These are phyloP conservation scores for Gynostemma pentaphyllum DNA, from an alignment of 306 rosid species.

Conservation along the genomic window DNA sequence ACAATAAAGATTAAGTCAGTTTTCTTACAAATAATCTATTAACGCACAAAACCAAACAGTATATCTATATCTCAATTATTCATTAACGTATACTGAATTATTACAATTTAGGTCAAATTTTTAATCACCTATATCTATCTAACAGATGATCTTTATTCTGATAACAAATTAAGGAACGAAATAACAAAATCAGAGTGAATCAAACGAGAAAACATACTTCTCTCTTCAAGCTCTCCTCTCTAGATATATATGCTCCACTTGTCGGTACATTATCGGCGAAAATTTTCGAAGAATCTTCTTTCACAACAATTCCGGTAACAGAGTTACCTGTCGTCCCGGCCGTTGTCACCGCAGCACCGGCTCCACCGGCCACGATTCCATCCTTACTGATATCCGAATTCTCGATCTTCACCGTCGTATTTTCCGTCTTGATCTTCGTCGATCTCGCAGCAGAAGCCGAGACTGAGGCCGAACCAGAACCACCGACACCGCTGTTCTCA, in stretches of 20 bases:
- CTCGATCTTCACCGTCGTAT: conserved; percentile 48
- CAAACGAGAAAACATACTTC: conserved; percentile 32
- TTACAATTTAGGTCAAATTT: neutral
- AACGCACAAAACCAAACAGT: neutral
- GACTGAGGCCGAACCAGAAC: conserved; percentile 26
- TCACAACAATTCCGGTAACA: conserved; percentile 52
- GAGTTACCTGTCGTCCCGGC: conserved; percentile 19
- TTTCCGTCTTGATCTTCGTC: conserved; percentile 60
- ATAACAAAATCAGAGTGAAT: neutral
- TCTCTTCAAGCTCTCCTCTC: conserved; percentile 78
- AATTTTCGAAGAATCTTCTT: conserved; percentile 74
- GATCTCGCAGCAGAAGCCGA: conserved; percentile 27
- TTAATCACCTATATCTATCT: neutral
- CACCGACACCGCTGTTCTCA: conserved; percentile 25
- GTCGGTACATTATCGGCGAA: conserved; percentile 86
- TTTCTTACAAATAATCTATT: neutral
- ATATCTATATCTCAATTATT: neutral
- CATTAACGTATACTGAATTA: neutral
- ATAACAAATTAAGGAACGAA: neutral
- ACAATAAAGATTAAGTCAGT: neutral
- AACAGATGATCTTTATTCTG: neutral
- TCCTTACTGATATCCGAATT: conserved; percentile 49
- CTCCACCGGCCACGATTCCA: conserved; percentile 21
- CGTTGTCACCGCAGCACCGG: conserved; percentile 20
- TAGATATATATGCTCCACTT: conserved; percentile 87